These are phyloP conservation scores for Santalum album DNA, from an alignment of 164 flowering plant genomes.

Conservation along the genomic window DNA sequence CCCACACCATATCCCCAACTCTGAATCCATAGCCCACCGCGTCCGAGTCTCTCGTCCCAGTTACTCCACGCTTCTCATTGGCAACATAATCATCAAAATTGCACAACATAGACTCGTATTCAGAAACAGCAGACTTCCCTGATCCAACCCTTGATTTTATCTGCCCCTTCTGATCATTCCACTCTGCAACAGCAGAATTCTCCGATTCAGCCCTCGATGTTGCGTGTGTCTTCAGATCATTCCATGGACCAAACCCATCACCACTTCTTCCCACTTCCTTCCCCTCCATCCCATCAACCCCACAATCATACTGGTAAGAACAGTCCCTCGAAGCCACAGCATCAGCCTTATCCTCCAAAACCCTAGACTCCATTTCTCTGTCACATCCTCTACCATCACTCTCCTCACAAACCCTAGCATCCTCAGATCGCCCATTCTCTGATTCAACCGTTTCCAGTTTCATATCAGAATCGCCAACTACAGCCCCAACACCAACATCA, in stretches of 20 bases:
- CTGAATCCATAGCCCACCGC: conserved; percentile 32
- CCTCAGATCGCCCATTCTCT: conserved; percentile 6
- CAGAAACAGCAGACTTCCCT: conserved; percentile 7
- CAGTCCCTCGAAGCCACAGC: no score
- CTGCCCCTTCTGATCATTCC: background rate
- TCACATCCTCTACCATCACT: background rate
- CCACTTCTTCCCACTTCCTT: background rate
- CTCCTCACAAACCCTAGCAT: conserved; percentile 19
- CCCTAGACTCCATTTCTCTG: conserved; percentile 10
- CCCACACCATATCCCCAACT: conserved; percentile 92
- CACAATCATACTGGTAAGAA: no score
- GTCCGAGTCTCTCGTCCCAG: conserved; percentile 16
- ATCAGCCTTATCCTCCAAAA: conserved; percentile 10
- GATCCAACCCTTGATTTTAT: conserved; percentile 1
- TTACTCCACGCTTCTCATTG: conserved; percentile 14
- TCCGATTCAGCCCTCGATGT: no score
- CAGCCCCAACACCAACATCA: background rate
- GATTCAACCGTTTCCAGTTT: background rate
- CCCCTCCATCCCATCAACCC: background rate
- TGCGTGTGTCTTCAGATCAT: no score
- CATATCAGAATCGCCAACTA: background rate
- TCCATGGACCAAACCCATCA: background rate
- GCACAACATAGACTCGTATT: conserved; percentile 28
- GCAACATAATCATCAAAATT: conserved; percentile 47
- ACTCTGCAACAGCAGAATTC: no score